Evolutionary conservation across 2,329 filamentous ascomycete species (phyloP).

Genomic region (Fulvia fulva): DNA sequence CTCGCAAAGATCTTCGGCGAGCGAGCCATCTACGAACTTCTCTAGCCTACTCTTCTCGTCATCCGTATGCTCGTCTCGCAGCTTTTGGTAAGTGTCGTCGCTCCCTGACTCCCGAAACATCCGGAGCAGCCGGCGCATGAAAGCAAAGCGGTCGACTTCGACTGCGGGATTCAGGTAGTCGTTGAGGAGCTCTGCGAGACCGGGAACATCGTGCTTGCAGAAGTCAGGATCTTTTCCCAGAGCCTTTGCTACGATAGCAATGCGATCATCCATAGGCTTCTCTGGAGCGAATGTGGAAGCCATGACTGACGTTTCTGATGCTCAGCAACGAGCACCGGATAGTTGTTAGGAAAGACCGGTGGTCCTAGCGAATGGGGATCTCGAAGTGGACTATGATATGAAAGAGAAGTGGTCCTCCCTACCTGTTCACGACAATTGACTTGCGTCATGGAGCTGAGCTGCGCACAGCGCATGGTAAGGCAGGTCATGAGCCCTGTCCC

Average conservation of each 20-base stretch:
- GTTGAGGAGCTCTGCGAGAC: slow-evolving; percentile 8
- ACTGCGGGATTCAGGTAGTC: slow-evolving; percentile 11
- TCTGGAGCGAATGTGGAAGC: slow-evolving; percentile 7
- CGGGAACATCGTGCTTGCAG: slow-evolving; percentile 11
- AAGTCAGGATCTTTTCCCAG: slow-evolving; percentile 44
- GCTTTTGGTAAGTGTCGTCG: slow-evolving; percentile 13
- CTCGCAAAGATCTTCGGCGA: slow-evolving; percentile 7
- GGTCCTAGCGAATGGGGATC: not conserved
- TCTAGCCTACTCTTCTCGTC: slow-evolving; percentile 9
- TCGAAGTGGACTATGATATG: not conserved
- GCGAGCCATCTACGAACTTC: slow-evolving; percentile 3
- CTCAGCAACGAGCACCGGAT: not conserved
- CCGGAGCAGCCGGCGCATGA: slow-evolving; percentile 9
- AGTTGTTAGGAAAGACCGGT: not conserved
- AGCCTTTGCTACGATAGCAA: slow-evolving; percentile 5
- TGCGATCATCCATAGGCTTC: slow-evolving; percentile 7
- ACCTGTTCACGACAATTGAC: not conserved
- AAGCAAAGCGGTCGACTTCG: slow-evolving; percentile 11
- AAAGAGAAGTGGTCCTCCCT: not conserved
- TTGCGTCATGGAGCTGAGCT: not conserved
- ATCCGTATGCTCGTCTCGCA: slow-evolving; percentile 7
- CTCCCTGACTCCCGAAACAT: slow-evolving; percentile 10
- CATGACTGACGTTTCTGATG: not conserved
- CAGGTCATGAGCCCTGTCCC: not conserved
- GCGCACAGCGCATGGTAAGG: not conserved